Evolutionary conservation across 345 rosid species (phyloP).

Genomic region (Angophora floribunda): DNA sequence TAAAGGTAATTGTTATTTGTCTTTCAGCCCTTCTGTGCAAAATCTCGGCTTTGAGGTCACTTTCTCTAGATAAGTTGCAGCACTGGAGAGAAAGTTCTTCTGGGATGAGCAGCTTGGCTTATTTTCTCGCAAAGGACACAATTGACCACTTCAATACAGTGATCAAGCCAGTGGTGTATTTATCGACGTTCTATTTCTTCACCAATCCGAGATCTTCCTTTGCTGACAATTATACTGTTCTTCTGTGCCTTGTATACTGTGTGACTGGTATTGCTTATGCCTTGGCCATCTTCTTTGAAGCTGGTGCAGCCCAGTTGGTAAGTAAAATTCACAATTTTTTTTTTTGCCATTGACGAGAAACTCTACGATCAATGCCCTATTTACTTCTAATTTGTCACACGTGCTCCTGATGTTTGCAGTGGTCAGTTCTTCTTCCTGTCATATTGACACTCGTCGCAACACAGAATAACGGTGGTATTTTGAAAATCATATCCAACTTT

Average conservation of each 20-base stretch:
- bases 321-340: conserved; percentile 9
- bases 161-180: conserved; percentile 82
- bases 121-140: conserved; percentile 89
- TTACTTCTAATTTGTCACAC: background rate
- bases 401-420: conserved; percentile 24
- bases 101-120: conserved; percentile 89
- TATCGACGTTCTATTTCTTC: conserved; percentile 89
- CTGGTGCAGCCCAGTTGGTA: conserved; percentile 88
- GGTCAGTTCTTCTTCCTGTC: conserved; percentile 94
- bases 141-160: conserved; percentile 71
- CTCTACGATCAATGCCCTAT: background rate
- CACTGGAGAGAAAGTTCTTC: conserved; percentile 95
- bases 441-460: conserved; percentile 92
- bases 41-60: conserved; percentile 84
- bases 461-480: conserved; percentile 14
- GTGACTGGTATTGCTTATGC: conserved; percentile 89
- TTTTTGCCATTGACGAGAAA: background rate
- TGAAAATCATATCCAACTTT: conserved; percentile 35
- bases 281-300: conserved; percentile 75
- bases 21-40: conserved; percentile 84
- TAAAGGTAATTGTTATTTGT: background rate
- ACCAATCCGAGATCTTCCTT: conserved; percentile 85
- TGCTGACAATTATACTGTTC: conserved; percentile 60
- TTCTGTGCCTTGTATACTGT: conserved; percentile 90
- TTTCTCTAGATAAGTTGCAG: conserved; percentile 82